Percentiles rank a stretch among this genome's conserved stretches.
Conservation (phyloP, 2,329 filamentous ascomycete species). For the Pyrenochaeta sp. region DNA sequence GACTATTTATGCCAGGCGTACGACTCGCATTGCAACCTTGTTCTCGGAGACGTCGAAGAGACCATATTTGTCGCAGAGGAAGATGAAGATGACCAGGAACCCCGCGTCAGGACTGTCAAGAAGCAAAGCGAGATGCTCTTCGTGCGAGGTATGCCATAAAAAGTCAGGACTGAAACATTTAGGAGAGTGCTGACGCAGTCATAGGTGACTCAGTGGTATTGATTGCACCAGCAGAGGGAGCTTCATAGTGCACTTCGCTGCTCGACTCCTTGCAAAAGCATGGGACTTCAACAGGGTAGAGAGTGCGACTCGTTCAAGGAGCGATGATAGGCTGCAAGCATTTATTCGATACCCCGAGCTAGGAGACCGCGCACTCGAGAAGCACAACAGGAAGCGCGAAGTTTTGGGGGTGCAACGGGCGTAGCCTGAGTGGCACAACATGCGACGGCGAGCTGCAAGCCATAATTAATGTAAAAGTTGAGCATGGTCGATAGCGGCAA, state of each 20-base stretch:
- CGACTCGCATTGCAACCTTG: slow-evolving; percentile 97
- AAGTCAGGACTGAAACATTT: not conserved
- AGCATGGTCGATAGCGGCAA: no score
- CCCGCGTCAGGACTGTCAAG: slow-evolving; percentile 73
- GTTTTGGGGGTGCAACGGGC: not conserved
- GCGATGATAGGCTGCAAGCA: slow-evolving; percentile 3
- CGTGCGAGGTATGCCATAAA: slow-evolving; percentile 75
- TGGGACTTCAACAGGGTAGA: slow-evolving; percentile 3
- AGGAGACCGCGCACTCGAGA: slow-evolving; percentile 4
- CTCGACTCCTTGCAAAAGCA: slow-evolving; percentile 12
- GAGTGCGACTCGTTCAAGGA: not conserved
- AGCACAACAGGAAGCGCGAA: not conserved
- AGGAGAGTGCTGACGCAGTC: slow-evolving; percentile 1
- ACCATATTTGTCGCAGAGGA: slow-evolving; percentile 95
- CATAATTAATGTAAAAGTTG: no score
- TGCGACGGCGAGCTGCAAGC: not conserved
- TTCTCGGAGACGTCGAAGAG: slow-evolving; percentile 95
- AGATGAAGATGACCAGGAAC: slow-evolving; percentile 78
- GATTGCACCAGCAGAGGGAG: slow-evolving; percentile 53
- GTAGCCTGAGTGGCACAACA: not conserved
- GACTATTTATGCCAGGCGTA: slow-evolving; percentile 73
- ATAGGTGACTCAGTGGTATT: slow-evolving; percentile 61
- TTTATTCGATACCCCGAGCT: slow-evolving; percentile 34
- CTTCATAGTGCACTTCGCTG: slow-evolving; percentile 31
- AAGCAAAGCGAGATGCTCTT: slow-evolving; percentile 99